Evolutionary conservation across 2,329 filamentous ascomycete genomes (phyloP).

Genomic region (Onygenales sp.): DNA sequence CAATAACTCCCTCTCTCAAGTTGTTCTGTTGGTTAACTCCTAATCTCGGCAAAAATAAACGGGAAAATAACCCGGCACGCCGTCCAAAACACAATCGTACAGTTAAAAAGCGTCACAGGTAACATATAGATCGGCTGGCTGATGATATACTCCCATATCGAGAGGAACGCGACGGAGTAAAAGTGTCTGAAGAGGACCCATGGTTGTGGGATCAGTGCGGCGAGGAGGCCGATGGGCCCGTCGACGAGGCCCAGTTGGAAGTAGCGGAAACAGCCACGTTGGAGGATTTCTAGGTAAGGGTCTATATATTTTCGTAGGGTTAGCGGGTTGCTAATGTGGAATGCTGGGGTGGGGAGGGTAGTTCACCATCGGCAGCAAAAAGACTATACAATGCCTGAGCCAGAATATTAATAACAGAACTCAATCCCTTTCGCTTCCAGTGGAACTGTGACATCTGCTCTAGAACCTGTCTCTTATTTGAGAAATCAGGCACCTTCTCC

Average conservation of each 20-base stretch:
- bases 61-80: slow-evolving; percentile 76
- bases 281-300: slow-evolving; percentile 65
- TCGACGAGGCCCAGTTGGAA: slow-evolving; percentile 68
- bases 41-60: slow-evolving; percentile 63
- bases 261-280: slow-evolving; percentile 86
- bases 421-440: slow-evolving; percentile 74
- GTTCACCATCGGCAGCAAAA: slow-evolving; percentile 67
- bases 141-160: slow-evolving; percentile 61
- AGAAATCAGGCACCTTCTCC: slow-evolving; percentile 56
- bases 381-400: slow-evolving; percentile 86
- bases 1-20: slow-evolving; percentile 2
- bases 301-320: slow-evolving; percentile 31
- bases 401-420: slow-evolving; percentile 92
- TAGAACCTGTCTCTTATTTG: slow-evolving; percentile 56
- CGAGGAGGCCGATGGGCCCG: slow-evolving; percentile 72
- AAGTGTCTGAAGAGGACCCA: slow-evolving; percentile 81
- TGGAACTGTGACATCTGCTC: slow-evolving; percentile 67
- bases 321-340: not conserved
- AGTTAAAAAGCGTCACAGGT: slow-evolving; percentile 57
- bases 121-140: slow-evolving; percentile 45
- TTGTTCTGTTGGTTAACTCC: slow-evolving; percentile 17
- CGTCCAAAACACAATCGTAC: slow-evolving; percentile 64
- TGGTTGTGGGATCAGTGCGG: slow-evolving; percentile 69
- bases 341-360: slow-evolving; percentile 3
- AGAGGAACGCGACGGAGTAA: slow-evolving; percentile 82